These are phyloP conservation scores for Dryas drummondii DNA, from an alignment of 306 rosid species.

Conservation along the genomic window DNA sequence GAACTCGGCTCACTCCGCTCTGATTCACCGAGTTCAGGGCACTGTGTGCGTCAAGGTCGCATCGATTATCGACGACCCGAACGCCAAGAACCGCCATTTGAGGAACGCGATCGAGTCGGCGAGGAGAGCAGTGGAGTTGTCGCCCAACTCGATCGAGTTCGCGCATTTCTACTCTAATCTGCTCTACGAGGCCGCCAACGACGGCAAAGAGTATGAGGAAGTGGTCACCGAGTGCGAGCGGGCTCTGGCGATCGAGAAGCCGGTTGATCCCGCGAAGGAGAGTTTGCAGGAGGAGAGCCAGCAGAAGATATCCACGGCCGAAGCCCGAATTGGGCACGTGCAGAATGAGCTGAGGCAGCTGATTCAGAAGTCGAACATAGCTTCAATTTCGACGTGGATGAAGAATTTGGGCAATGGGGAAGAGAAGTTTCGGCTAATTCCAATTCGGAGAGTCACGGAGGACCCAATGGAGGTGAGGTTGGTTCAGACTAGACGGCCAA, in stretches of 20 bases:
- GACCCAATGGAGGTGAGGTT: conserved; percentile 90
- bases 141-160: conserved; percentile 81
- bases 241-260: conserved; percentile 62
- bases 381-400: conserved; percentile 84
- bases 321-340: conserved; percentile 58
- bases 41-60: conserved; percentile 76
- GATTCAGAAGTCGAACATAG: conserved; percentile 84
- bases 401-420: conserved; percentile 86
- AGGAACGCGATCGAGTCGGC: conserved; percentile 80
- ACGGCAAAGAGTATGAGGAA: conserved; percentile 77
- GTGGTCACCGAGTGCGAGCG: conserved; percentile 86
- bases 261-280: conserved; percentile 86
- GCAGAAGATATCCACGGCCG: conserved; percentile 51
- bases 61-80: conserved; percentile 57
- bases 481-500: conserved; percentile 83
- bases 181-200: conserved; percentile 75
- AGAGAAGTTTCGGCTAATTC: conserved; percentile 79
- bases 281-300: conserved; percentile 85
- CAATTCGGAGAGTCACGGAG: conserved; percentile 69
- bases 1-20: conserved; percentile 49
- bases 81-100: conserved; percentile 70
- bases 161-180: conserved; percentile 71
- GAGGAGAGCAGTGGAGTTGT: conserved; percentile 63
- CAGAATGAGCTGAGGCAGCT: conserved; percentile 81
- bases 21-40: conserved; percentile 79